Conservation (phyloP, 176 grass and related monocot genomes). For the Lolium perenne region DNA sequence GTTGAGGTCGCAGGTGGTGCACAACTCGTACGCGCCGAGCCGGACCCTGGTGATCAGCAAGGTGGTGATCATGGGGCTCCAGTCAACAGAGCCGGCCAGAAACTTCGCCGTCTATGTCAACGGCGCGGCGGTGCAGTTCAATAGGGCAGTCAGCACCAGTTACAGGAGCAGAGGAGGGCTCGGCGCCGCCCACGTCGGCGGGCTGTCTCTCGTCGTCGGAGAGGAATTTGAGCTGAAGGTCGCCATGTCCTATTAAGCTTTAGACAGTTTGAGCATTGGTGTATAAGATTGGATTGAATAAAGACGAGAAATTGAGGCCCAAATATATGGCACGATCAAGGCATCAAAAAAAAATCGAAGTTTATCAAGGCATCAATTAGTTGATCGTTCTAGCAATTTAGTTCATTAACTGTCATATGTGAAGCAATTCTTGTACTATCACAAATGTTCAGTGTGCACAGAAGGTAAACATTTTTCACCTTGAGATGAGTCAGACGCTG, state of each 20-base stretch:
- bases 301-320: not conserved
- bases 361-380: not conserved
- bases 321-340: not conserved
- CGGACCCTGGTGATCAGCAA: conserved; percentile 47
- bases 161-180: conserved; percentile 23
- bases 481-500: not conserved
- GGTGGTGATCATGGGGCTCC: conserved; percentile 66
- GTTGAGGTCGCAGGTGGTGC: conserved; percentile 64
- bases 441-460: not conserved
- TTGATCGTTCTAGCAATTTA: not conserved
- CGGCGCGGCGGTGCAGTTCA: conserved; percentile 25
- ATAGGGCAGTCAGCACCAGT: conserved; percentile 2
- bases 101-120: conserved; percentile 38
- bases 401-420: not conserved
- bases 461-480: not conserved
- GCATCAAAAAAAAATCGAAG: too few species aligned
- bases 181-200: conserved; percentile 45
- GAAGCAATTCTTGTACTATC: not conserved
- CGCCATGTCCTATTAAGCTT: conserved; percentile 25
- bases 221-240: conserved; percentile 71
- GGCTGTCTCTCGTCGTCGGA: conserved; percentile 54
- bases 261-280: not conserved
- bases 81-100: not conserved
- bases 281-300: conserved; percentile 3
- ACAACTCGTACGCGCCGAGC: conserved; percentile 49